These are phyloP conservation scores for Besnoitia besnoiti DNA, from an alignment of 169 alveolate genomes.

Conservation along the genomic window DNA sequence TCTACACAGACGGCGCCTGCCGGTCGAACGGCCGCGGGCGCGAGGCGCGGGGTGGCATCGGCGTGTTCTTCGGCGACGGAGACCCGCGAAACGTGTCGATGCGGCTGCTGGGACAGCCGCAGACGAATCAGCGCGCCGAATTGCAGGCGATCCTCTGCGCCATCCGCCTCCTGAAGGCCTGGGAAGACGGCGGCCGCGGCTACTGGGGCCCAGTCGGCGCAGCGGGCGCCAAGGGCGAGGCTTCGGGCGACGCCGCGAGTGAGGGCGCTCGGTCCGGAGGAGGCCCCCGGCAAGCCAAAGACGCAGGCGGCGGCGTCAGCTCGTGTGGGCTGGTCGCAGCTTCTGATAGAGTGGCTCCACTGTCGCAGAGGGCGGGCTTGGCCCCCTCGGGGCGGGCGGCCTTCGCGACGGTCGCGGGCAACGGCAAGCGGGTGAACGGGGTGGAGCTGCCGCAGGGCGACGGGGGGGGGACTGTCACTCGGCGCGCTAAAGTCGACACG, in stretches of 20 bases:
- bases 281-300: background rate
- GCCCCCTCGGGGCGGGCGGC: too few relatives aligned
- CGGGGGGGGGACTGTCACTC: too few relatives aligned
- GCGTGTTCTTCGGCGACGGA: constrained; percentile 38
- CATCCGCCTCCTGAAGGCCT: background rate
- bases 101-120: constrained; percentile 22
- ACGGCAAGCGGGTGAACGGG: too few relatives aligned
- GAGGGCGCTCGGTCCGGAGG: background rate
- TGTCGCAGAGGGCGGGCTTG: too few relatives aligned
- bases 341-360: too few relatives aligned
- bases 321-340: too few relatives aligned
- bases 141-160: constrained; percentile 36
- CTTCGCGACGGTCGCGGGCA: too few relatives aligned
- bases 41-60: constrained; percentile 22
- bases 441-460: too few relatives aligned
- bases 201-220: constrained; percentile 11
- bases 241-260: background rate
- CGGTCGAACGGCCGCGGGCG: background rate
- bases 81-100: constrained; percentile 31
- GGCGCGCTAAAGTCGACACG: too few relatives aligned
- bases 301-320: too few relatives aligned
- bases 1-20: constrained; percentile 56
- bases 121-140: constrained; percentile 60
- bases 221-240: background rate
- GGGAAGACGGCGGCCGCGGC: constrained; percentile 37